A percentile compares a stretch with the other conserved stretches of the same genome.
These are phyloP conservation scores for Populus nigra DNA, from an alignment of 345 rosid genomes.

Conservation along the genomic window DNA sequence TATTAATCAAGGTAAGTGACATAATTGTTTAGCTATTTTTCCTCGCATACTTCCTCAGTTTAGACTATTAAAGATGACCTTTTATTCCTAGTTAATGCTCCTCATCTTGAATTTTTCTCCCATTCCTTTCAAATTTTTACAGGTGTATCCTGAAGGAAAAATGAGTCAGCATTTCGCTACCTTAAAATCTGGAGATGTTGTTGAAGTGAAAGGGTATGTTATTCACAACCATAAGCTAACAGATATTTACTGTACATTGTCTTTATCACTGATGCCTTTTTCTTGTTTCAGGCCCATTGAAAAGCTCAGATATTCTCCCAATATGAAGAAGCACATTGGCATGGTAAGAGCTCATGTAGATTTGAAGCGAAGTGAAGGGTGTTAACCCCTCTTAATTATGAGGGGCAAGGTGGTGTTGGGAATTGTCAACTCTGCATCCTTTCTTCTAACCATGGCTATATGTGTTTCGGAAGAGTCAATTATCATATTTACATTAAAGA, in stretches of 20 bases:
- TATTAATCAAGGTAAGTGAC: constrained; percentile 73
- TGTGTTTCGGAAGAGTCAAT: background rate
- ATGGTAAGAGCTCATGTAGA: constrained; percentile 54
- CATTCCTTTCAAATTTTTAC: constrained; percentile 21
- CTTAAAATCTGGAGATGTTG: constrained; percentile 83
- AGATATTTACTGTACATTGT: background rate
- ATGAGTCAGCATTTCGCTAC: constrained; percentile 98
- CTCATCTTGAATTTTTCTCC: background rate
- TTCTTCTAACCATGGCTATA: background rate
- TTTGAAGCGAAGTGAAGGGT: constrained; percentile 7
- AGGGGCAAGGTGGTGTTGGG: too few species aligned
- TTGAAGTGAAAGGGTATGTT: constrained; percentile 87
- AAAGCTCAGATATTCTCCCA: constrained; percentile 81
- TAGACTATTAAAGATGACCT: constrained; percentile 10
- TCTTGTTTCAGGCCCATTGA: constrained; percentile 77
- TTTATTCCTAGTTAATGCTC: background rate
- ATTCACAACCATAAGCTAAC: background rate
- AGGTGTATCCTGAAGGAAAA: constrained; percentile 96
- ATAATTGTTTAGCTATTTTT: background rate
- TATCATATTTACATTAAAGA: background rate
- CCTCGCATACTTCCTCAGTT: background rate
- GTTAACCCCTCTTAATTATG: too few species aligned
- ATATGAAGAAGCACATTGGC: constrained; percentile 97
- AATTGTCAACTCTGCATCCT: too few species aligned
- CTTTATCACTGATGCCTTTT: constrained; percentile 13